These are phyloP conservation scores for Blastobotrys peoriensis DNA, from an alignment of 805 yeast genomes.

Conservation along the genomic window DNA sequence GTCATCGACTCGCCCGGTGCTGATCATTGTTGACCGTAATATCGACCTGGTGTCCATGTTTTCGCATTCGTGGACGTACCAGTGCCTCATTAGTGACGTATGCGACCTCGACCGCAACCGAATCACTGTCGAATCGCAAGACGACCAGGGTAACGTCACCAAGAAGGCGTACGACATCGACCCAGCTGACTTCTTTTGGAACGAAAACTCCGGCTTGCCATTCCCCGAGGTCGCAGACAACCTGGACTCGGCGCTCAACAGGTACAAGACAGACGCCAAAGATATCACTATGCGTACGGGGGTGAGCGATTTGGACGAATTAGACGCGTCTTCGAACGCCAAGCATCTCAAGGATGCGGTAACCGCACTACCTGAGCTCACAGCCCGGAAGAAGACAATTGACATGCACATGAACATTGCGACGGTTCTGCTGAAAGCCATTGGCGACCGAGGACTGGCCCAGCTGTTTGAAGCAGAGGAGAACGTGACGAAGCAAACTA, in stretches of 20 bases:
- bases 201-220: constrained; percentile 72
- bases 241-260: constrained; percentile 75
- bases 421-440: constrained; percentile 71
- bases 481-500: constrained; percentile 45
- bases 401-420: constrained; percentile 97
- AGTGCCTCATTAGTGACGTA: constrained; percentile 91
- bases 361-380: constrained; percentile 84
- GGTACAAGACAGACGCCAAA: constrained; percentile 81
- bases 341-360: constrained; percentile 58
- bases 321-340: constrained; percentile 35
- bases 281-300: constrained; percentile 77
- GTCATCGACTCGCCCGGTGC: constrained; percentile 56
- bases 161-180: constrained; percentile 76
- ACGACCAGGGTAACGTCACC: constrained; percentile 30
- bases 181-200: constrained; percentile 92
- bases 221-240: constrained; percentile 99
- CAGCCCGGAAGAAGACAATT: constrained; percentile 77
- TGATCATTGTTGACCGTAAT: constrained; percentile 80
- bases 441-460: constrained; percentile 83
- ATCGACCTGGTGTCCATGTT: constrained; percentile 91
- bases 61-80: constrained; percentile 96
- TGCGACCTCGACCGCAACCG: constrained; percentile 79
- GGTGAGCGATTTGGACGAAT: constrained; percentile 63
- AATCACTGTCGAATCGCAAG: constrained; percentile 30
- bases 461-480: constrained; percentile 93